A percentile compares a stretch with the other conserved stretches of the same genome.
phyloP scores from a whole-genome alignment of 352 stramenopile species.

The Bremia lactucae region DNA sequence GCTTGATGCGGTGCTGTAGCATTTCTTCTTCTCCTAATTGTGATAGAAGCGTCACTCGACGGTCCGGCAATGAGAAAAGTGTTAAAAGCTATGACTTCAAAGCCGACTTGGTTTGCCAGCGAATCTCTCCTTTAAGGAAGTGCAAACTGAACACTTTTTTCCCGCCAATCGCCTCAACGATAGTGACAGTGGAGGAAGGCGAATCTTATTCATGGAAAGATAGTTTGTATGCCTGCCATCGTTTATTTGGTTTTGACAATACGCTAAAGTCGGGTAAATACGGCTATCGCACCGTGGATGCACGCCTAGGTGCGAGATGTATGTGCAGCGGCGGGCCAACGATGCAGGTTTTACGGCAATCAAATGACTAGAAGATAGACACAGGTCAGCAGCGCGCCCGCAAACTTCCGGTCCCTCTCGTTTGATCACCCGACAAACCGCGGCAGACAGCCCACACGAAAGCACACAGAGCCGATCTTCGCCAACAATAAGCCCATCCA shows the following conservation, averaged over 20 bases:
- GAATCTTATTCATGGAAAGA: conserved; percentile 22
- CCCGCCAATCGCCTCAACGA: conserved; percentile 2
- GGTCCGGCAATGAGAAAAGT: no score
- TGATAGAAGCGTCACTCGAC: no score
- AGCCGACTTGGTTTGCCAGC: conserved; percentile 1
- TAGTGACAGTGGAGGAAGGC: conserved; percentile 5
- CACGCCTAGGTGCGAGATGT: conserved; percentile 17
- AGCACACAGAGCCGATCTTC: conserved; percentile 24
- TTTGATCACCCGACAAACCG: conserved; percentile 10
- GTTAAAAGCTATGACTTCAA: conserved; percentile 1
- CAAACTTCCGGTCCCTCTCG: conserved; percentile 22
- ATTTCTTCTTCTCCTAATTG: no score
- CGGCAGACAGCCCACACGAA: conserved; percentile 23
- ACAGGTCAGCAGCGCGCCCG: conserved; percentile 15
- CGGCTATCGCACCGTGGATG: conserved; percentile 2
- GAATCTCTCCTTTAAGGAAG: neutral
- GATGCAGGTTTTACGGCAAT: conserved; percentile 18
- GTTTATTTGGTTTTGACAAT: neutral
- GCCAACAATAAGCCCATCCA: conserved; percentile 32
- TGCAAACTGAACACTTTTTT: conserved; percentile 28
- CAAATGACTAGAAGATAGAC: conserved; percentile 27
- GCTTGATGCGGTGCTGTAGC: conserved; percentile 6
- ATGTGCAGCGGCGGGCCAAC: conserved; percentile 20
- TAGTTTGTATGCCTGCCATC: neutral
- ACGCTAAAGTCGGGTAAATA: conserved; percentile 1